These are phyloP conservation scores for Kodamaea arcana DNA, from an alignment of 1,139 yeast genomes.

Conservation along the genomic window DNA sequence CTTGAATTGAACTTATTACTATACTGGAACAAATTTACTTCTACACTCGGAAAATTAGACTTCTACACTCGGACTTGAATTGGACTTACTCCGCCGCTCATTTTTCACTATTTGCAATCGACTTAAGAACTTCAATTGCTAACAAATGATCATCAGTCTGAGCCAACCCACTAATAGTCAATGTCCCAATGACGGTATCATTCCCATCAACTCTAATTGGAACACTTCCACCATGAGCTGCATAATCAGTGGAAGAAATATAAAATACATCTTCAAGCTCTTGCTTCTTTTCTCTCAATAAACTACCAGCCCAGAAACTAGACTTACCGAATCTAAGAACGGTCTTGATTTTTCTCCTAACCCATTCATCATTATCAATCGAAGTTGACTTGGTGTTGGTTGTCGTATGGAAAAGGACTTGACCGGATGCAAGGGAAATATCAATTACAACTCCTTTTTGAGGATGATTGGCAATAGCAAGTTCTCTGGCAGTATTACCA, in stretches of 20 bases:
- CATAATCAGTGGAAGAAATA: constrained; percentile 44
- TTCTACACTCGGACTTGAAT: no score
- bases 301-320: constrained; percentile 51
- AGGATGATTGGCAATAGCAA: constrained; percentile 19
- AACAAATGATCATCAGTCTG: constrained; percentile 46
- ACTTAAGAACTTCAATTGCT: constrained; percentile 20
- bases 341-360: constrained; percentile 48
- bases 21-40: no score
- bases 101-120: constrained; percentile 2
- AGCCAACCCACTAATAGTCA: constrained; percentile 58
- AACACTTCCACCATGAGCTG: constrained; percentile 61
- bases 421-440: constrained; percentile 47
- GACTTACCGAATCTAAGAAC: constrained; percentile 52
- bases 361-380: constrained; percentile 58
- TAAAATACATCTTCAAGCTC: constrained; percentile 38
- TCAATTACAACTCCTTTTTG: constrained; percentile 45
- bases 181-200: constrained; percentile 49
- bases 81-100: background rate
- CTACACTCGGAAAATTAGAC: no score
- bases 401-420: constrained; percentile 49
- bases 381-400: constrained; percentile 36
- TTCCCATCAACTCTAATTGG: constrained; percentile 45
- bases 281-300: constrained; percentile 28
- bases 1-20: no score
- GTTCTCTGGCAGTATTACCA: constrained; percentile 30